Conservation (phyloP, 148 eudicot genomes). For the Rhododendron molle region DNA sequence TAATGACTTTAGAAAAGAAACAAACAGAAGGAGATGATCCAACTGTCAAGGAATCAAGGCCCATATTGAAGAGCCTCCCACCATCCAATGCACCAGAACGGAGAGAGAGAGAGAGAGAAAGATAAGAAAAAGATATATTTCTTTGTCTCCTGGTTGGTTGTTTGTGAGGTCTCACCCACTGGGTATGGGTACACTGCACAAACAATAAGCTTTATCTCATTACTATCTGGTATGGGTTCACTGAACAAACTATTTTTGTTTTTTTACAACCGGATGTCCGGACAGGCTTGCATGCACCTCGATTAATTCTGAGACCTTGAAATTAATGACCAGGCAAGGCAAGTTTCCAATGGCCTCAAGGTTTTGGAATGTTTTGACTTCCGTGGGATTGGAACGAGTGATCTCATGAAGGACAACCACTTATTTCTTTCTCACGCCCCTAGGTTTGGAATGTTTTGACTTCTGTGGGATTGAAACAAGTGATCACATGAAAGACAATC, state of each 20-base stretch:
- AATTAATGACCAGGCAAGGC: too few relatives aligned
- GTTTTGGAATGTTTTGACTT: too few relatives aligned
- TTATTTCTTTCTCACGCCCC: neutral
- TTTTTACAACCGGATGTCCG: too few relatives aligned
- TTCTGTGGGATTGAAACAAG: too few relatives aligned
- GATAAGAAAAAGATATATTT: neutral
- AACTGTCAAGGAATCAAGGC: neutral
- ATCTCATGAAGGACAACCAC: too few relatives aligned
- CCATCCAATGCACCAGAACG: neutral
- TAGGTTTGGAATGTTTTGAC: too few relatives aligned
- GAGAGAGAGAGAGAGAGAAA: neutral
- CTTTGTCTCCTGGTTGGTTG: neutral
- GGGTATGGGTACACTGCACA: conserved; percentile 15
- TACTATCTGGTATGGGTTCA: neutral
- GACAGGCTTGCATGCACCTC: neutral
- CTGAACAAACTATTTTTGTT: too few relatives aligned
- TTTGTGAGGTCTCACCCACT: conserved; percentile 1
- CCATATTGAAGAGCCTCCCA: neutral
- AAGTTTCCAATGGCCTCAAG: too few relatives aligned
- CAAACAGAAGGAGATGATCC: neutral
- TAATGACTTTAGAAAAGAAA: neutral
- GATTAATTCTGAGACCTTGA: too few relatives aligned
- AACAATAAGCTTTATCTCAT: neutral
- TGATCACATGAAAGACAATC: too few relatives aligned
- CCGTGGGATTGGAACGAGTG: too few relatives aligned